Evolutionary conservation across 2,329 filamentous ascomycete species (phyloP).

Genomic region (Sporothrix luriei): DNA sequence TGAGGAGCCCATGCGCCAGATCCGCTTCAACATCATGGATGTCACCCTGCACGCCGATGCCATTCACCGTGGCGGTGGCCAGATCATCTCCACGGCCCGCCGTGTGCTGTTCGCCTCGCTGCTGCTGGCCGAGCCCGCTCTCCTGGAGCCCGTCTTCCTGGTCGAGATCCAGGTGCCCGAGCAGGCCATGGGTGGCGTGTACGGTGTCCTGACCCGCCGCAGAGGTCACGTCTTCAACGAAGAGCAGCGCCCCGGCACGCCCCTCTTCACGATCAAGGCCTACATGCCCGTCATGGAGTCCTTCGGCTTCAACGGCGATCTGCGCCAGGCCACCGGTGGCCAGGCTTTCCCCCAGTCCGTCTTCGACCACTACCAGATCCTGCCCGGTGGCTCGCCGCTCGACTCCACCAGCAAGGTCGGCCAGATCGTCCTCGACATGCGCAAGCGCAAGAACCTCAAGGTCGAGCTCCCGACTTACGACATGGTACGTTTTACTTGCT

Average conservation of each 20-base stretch:
- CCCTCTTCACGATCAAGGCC: slow-evolving; percentile 87
- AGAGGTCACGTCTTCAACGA: slow-evolving; percentile 99
- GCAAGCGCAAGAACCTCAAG: slow-evolving; percentile 99
- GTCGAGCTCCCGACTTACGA: slow-evolving; percentile 86
- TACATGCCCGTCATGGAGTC: slow-evolving; percentile 49
- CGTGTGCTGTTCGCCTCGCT: slow-evolving; percentile 94
- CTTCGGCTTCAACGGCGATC: slow-evolving; percentile 91
- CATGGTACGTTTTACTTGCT: slow-evolving; percentile 71
- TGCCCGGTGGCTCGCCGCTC: slow-evolving; percentile 90
- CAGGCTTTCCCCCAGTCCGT: slow-evolving; percentile 99
- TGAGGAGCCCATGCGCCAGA: slow-evolving; percentile 95
- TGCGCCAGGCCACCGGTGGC: slow-evolving; percentile 88
- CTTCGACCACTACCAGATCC: slow-evolving; percentile 98
- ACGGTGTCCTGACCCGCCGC: slow-evolving; percentile 95
- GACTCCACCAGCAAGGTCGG: slow-evolving; percentile 82
- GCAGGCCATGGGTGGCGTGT: slow-evolving; percentile 99
- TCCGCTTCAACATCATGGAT: slow-evolving; percentile 99
- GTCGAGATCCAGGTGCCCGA: slow-evolving; percentile 99
- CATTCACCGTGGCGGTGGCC: slow-evolving; percentile 98
- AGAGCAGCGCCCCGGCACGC: slow-evolving; percentile 97
- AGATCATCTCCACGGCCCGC: slow-evolving; percentile 96
- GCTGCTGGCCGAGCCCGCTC: slow-evolving; percentile 85
- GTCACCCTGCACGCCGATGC: slow-evolving; percentile 99
- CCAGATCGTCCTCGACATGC: slow-evolving; percentile 81
- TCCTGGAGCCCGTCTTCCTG: slow-evolving; percentile 97